phyloP scores from a whole-genome alignment of 208 protist species.

The Sergeia podlipaevii region DNA sequence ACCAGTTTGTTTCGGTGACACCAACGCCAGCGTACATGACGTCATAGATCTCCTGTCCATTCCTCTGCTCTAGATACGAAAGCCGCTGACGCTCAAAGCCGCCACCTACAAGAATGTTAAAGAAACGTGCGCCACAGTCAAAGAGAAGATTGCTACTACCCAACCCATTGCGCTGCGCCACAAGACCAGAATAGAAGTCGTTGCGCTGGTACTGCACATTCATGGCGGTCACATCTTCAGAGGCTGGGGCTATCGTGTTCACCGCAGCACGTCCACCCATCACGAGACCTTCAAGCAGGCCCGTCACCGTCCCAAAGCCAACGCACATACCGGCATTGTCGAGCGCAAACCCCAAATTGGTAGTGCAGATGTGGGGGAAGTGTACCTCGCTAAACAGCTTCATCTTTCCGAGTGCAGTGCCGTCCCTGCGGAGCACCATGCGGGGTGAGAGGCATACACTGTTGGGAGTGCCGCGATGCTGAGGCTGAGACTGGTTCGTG shows the following conservation, averaged over 20 bases:
- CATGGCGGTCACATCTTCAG: conserved; percentile 63
- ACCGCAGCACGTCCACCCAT: conserved; percentile 44
- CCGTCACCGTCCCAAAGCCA: conserved; percentile 32
- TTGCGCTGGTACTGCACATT: conserved; percentile 58
- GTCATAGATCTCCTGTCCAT: conserved; percentile 48
- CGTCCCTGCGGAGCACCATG: conserved; percentile 54
- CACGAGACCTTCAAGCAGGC: conserved; percentile 68
- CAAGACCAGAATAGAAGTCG: conserved; percentile 70
- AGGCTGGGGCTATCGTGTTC: conserved; percentile 83
- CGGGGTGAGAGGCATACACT: conserved; percentile 69
- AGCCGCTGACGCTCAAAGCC: conserved; percentile 81
- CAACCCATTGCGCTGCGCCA: conserved; percentile 80
- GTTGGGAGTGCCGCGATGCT: conserved; percentile 16
- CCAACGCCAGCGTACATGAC: conserved; percentile 79
- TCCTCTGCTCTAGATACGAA: conserved; percentile 69
- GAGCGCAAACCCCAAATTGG: conserved; percentile 61
- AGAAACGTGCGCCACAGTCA: conserved; percentile 77
- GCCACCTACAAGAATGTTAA: conserved; percentile 75
- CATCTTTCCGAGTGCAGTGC: conserved; percentile 63
- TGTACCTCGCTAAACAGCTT: conserved; percentile 60
- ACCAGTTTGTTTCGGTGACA: conserved; percentile 80
- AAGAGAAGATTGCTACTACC: conserved; percentile 84
- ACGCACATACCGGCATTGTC: conserved; percentile 58
- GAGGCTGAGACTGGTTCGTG: too few species aligned
- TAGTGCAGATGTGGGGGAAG: conserved; percentile 60